A percentile compares a stretch with the other conserved stretches of the same genome.
These are phyloP conservation scores for Fusarium avenaceum DNA, from an alignment of 2,329 filamentous ascomycete genomes.

Conservation along the genomic window DNA sequence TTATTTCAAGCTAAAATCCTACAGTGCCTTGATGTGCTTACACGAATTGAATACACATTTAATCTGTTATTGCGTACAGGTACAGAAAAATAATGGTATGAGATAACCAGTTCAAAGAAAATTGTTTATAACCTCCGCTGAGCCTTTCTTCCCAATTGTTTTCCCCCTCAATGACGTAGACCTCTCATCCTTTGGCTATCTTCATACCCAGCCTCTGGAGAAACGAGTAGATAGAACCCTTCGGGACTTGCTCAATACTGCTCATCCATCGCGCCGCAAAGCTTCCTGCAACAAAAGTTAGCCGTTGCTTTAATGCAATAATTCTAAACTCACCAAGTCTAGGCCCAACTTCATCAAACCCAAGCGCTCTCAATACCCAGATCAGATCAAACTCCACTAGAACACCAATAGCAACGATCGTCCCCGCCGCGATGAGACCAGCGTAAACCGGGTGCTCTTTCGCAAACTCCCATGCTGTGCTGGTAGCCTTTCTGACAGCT, in stretches of 20 bases:
- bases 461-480: conserved; percentile 31
- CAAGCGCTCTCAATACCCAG: conserved; percentile 43
- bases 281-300: conserved; percentile 19
- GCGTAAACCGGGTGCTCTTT: conserved; percentile 39
- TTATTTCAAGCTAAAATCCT: background rate
- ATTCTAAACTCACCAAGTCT: conserved; percentile 28
- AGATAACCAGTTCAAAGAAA: too few species aligned
- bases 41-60: too few species aligned
- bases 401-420: conserved; percentile 37
- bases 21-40: too few species aligned
- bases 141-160: too few species aligned
- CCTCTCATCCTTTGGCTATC: background rate
- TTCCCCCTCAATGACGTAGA: too few species aligned
- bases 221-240: conserved; percentile 39
- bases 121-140: background rate
- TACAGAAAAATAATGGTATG: too few species aligned
- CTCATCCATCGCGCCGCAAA: conserved; percentile 48
- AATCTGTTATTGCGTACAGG: too few species aligned
- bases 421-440: conserved; percentile 35
- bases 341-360: conserved; percentile 38
- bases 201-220: conserved; percentile 44
- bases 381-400: conserved; percentile 34
- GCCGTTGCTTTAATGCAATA: accelerated
- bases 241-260: conserved; percentile 34
- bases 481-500: conserved; percentile 30